phyloP scores from a whole-genome alignment of 805 yeast species.

The Candida wancherniae region DNA sequence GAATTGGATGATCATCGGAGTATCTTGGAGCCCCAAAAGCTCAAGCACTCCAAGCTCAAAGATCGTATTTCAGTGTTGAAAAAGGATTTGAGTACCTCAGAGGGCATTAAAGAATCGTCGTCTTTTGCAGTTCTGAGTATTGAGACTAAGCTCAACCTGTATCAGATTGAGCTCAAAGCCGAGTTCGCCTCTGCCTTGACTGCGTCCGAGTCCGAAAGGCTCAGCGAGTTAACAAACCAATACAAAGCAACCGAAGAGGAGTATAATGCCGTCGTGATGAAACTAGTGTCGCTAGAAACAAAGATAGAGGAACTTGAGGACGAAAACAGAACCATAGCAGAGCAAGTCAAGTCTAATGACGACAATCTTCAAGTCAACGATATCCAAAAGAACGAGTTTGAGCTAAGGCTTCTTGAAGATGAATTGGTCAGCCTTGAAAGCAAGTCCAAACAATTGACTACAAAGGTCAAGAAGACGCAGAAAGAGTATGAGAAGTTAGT shows the following conservation, averaged over 20 bases:
- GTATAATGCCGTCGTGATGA: constrained; percentile 37
- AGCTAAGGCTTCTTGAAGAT: constrained; percentile 19
- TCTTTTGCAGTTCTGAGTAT: constrained; percentile 11
- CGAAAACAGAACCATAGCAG: constrained; percentile 3
- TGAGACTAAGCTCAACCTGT: constrained; percentile 38
- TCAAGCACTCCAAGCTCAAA: constrained; percentile 37
- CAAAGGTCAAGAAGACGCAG: constrained; percentile 24
- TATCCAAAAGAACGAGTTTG: constrained; percentile 15
- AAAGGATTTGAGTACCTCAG: constrained; percentile 38
- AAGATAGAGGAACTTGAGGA: constrained; percentile 22
- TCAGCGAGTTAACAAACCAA: constrained; percentile 30
- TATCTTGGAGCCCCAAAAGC: constrained; percentile 40
- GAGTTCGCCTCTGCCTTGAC: constrained; percentile 53
- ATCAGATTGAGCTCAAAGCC: constrained; percentile 45
- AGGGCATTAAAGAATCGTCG: constrained; percentile 29
- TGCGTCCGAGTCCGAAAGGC: constrained; percentile 40
- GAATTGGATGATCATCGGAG: constrained; percentile 42
- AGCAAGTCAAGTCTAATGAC: constrained; percentile 10
- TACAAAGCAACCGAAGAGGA: constrained; percentile 37
- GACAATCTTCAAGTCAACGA: constrained; percentile 4
- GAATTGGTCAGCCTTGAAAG: constrained; percentile 26
- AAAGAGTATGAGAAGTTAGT: constrained; percentile 14
- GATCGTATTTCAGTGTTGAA: constrained; percentile 39
- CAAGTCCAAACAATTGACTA: constrained; percentile 18
- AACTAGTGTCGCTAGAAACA: constrained; percentile 43